These are phyloP conservation scores for Epichloe brachyelytri DNA, from an alignment of 2,329 filamentous ascomycete genomes.

Conservation along the genomic window DNA sequence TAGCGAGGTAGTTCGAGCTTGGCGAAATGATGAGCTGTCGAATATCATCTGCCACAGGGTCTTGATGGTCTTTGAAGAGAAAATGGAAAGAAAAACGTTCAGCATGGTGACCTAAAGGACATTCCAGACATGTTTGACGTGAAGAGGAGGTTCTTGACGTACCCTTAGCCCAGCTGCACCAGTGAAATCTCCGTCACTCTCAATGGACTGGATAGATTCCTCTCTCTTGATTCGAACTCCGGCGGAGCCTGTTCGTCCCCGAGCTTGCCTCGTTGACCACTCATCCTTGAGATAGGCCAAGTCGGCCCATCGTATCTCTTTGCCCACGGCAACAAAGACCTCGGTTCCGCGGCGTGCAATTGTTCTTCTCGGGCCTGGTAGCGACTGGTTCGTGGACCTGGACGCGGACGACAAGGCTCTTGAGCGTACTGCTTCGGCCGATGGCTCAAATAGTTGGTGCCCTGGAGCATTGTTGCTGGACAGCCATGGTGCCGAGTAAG, in stretches of 20 bases:
- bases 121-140: background rate
- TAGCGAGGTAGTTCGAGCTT: constrained; percentile 66
- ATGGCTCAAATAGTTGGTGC: constrained; percentile 58
- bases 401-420: constrained; percentile 24
- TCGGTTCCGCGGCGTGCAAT: constrained; percentile 77
- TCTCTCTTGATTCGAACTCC: constrained; percentile 34
- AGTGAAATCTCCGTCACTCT: constrained; percentile 16
- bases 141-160: constrained; percentile 9
- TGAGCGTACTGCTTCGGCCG: constrained; percentile 24
- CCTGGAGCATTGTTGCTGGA: constrained; percentile 58
- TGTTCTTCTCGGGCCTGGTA: constrained; percentile 43
- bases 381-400: constrained; percentile 30
- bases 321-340: constrained; percentile 77
- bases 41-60: constrained; percentile 69
- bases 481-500: constrained; percentile 81
- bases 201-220: constrained; percentile 26
- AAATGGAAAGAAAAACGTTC: background rate
- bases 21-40: constrained; percentile 77
- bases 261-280: constrained; percentile 20
- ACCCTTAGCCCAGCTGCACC: constrained; percentile 21
- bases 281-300: constrained; percentile 63
- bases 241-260: constrained; percentile 19
- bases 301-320: constrained; percentile 86
- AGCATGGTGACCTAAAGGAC: background rate
- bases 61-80: constrained; percentile 49